These are phyloP conservation scores for Bruguiera hainesii DNA, from an alignment of 441 rosid species.

Conservation along the genomic window DNA sequence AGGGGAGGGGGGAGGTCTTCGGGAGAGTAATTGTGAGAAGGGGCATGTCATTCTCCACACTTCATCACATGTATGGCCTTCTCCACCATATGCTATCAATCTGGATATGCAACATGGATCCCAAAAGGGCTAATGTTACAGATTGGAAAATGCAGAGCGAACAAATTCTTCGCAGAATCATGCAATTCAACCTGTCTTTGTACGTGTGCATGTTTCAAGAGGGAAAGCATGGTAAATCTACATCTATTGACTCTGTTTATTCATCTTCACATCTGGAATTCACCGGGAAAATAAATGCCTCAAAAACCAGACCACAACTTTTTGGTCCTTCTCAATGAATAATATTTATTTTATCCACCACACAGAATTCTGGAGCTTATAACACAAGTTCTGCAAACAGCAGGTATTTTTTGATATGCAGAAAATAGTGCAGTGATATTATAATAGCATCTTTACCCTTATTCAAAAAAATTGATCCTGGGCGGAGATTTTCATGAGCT, in stretches of 20 bases:
- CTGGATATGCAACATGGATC: background rate
- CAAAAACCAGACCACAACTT: too few relatives aligned
- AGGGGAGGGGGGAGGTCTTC: background rate
- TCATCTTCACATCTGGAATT: too few relatives aligned
- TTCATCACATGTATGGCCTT: background rate
- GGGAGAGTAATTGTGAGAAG: background rate
- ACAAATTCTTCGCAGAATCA: background rate
- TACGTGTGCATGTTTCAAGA: too few relatives aligned
- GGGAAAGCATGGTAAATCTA: too few relatives aligned
- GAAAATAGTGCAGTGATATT: conserved; percentile 10
- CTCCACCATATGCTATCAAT: background rate
- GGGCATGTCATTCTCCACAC: background rate
- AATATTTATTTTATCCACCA: too few relatives aligned
- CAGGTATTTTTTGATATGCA: background rate
- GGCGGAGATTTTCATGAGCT: conserved; percentile 87
- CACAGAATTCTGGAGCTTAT: too few relatives aligned
- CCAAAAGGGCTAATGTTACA: background rate
- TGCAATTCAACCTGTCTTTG: background rate
- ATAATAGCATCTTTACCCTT: conserved; percentile 43
- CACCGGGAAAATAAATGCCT: too few relatives aligned
- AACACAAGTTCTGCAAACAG: background rate
- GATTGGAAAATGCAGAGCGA: background rate
- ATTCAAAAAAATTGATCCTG: conserved; percentile 71
- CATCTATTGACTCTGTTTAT: too few relatives aligned
- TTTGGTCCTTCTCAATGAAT: too few relatives aligned